These are phyloP conservation scores for Neocatenulostroma microsporum DNA, from an alignment of 2,329 filamentous ascomycete species.

Conservation along the genomic window DNA sequence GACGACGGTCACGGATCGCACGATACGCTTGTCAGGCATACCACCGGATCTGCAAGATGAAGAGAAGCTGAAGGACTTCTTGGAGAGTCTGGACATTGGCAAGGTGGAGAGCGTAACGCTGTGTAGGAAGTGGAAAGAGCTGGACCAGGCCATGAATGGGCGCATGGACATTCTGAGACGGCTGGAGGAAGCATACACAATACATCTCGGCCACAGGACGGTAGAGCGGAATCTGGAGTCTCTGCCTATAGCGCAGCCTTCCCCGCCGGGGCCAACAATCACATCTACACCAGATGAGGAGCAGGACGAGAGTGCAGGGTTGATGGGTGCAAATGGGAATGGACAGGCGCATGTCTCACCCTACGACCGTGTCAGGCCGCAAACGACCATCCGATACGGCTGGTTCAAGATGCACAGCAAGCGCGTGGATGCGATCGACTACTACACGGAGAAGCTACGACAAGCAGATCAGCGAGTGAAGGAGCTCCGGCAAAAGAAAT, in stretches of 20 bases:
- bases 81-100: conserved; percentile 82
- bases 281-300: conserved; percentile 20
- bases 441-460: conserved; percentile 80
- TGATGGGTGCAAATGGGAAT: conserved; percentile 11
- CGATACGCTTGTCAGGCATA: conserved; percentile 84
- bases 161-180: conserved; percentile 59
- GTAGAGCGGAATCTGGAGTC: conserved; percentile 42
- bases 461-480: conserved; percentile 68
- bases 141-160: conserved; percentile 66
- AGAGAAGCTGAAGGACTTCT: conserved; percentile 71
- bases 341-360: conserved; percentile 39
- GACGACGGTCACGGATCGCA: conserved; percentile 91
- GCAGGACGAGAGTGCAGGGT: conserved; percentile 28
- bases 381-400: conserved; percentile 69
- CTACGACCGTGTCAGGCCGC: conserved; percentile 51
- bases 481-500: conserved; percentile 64
- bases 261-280: conserved; percentile 28
- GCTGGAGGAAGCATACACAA: conserved; percentile 77
- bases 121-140: conserved; percentile 75
- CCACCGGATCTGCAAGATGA: conserved; percentile 72
- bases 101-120: conserved; percentile 81
- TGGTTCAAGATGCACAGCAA: conserved; percentile 62
- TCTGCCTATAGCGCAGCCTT: conserved; percentile 45
- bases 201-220: conserved; percentile 56
- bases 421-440: conserved; percentile 83